Conservation (phyloP, 768 basidiomycete genomes). For the Boletus subparvulus region DNA sequence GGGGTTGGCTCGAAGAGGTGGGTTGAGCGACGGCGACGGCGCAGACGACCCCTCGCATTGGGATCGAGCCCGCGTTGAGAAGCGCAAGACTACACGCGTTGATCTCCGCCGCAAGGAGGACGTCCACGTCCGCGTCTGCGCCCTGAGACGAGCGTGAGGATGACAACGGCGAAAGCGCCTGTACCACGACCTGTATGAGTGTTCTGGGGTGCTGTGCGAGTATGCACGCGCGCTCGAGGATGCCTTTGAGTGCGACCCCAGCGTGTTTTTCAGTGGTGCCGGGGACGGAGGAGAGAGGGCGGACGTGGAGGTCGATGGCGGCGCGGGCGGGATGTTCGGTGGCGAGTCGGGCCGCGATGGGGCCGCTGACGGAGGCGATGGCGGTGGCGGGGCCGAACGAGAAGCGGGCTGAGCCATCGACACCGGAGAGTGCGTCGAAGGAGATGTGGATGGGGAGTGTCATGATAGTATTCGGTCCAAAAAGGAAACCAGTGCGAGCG, state of each 20-base stretch:
- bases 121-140: conserved; percentile 23
- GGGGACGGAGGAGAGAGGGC: conserved; percentile 68
- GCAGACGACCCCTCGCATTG: conserved; percentile 73
- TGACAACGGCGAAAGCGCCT: conserved; percentile 43
- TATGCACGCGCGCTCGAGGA: conserved; percentile 62
- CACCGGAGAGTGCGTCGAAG: conserved; percentile 64
- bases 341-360: conserved; percentile 70
- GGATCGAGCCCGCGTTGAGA: conserved; percentile 65
- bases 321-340: conserved; percentile 71
- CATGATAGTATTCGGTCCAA: neutral
- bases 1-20: conserved; percentile 7
- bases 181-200: conserved; percentile 75
- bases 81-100: conserved; percentile 72
- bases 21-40: conserved; percentile 58
- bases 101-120: conserved; percentile 60
- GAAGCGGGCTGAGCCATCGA: conserved; percentile 77
- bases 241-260: conserved; percentile 50
- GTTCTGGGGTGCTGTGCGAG: conserved; percentile 69
- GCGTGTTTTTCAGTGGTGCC: conserved; percentile 68
- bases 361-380: conserved; percentile 75
- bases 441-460: conserved; percentile 34
- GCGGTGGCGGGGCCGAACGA: conserved; percentile 38
- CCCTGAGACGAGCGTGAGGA: neutral
- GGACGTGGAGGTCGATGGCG: conserved; percentile 70
- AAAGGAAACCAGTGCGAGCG: neutral